Evolutionary conservation across 768 basidiomycete genomes (phyloP).

Genomic region (Tylopilus sp.): DNA sequence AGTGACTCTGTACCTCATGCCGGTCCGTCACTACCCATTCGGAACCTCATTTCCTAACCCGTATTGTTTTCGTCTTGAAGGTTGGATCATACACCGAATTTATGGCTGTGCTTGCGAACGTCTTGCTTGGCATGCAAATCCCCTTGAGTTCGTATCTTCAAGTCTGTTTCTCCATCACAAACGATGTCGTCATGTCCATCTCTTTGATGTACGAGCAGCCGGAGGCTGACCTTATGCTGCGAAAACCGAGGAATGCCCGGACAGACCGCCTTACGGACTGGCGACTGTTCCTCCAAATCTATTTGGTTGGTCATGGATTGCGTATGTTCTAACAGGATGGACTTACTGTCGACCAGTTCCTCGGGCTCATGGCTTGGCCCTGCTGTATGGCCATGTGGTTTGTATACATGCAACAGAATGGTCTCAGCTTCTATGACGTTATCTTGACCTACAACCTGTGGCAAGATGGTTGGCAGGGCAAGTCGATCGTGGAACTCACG

Average conservation of each 20-base stretch:
- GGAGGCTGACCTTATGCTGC: conserved; percentile 46
- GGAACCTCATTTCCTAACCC: neutral
- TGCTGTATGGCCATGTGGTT: conserved; percentile 43
- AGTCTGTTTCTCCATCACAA: conserved; percentile 52
- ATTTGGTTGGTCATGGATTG: conserved; percentile 34
- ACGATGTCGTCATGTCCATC: conserved; percentile 50
- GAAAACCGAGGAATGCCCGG: conserved; percentile 47
- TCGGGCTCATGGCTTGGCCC: conserved; percentile 45
- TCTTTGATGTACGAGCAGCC: conserved; percentile 51
- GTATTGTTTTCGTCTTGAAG: conserved; percentile 14
- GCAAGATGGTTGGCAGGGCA: conserved; percentile 34
- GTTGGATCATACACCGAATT: conserved; percentile 61
- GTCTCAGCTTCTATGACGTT: conserved; percentile 35
- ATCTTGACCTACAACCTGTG: conserved; percentile 42
- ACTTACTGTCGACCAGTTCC: conserved; percentile 31
- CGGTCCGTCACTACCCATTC: conserved; percentile 24
- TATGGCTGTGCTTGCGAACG: conserved; percentile 52
- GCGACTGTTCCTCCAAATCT: conserved; percentile 47
- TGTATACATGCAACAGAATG: conserved; percentile 37
- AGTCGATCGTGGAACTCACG: conserved; percentile 26
- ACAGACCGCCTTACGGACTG: conserved; percentile 49
- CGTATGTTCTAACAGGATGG: neutral
- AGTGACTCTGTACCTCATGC: conserved; percentile 44
- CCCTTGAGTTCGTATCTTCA: conserved; percentile 54
- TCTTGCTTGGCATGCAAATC: conserved; percentile 57